A percentile compares a stretch with the other conserved stretches of the same genome.
phyloP scores from a whole-genome alignment of 805 yeast species.

The Yarrowia alimentaria region DNA sequence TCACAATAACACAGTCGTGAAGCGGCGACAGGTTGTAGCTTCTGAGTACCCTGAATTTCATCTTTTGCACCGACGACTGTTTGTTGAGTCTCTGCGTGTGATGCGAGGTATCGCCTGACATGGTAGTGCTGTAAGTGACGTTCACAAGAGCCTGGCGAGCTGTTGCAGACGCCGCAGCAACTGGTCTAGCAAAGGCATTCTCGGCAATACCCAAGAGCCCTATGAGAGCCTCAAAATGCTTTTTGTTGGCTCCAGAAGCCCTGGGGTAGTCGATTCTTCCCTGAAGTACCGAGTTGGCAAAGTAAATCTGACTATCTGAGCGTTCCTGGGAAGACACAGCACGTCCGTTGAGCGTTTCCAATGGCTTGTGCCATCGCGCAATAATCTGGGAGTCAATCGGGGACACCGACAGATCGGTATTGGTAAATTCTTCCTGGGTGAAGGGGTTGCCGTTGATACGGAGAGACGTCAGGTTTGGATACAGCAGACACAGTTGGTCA shows the following conservation, averaged over 20 bases:
- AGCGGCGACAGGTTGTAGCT: not conserved
- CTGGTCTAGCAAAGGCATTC: not conserved
- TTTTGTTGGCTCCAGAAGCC: not conserved
- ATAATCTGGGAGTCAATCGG: conserved; percentile 15
- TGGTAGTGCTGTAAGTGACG: not conserved
- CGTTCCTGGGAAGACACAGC: conserved; percentile 1
- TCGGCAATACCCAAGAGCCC: not conserved
- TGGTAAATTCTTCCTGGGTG: conserved; percentile 6
- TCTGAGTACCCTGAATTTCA: conserved; percentile 7
- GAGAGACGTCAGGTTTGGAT: not conserved
- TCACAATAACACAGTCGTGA: not conserved
- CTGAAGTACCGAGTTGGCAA: conserved; percentile 7
- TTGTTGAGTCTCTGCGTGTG: not conserved
- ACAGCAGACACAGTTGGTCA: not conserved
- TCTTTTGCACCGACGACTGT: conserved; percentile 7
- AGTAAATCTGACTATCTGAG: not conserved
- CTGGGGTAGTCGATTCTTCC: conserved; percentile 7
- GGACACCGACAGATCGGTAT: conserved; percentile 2
- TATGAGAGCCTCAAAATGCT: conserved; percentile 2
- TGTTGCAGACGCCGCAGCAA: not conserved
- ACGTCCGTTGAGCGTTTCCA: conserved; percentile 2
- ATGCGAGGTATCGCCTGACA: not conserved
- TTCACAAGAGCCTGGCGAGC: conserved; percentile 13
- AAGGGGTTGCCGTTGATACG: conserved; percentile 16
- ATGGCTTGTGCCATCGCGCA: not conserved